Evolutionary conservation across 2,329 filamentous ascomycete genomes (phyloP).

Genomic region (Stachybotrys elegans): DNA sequence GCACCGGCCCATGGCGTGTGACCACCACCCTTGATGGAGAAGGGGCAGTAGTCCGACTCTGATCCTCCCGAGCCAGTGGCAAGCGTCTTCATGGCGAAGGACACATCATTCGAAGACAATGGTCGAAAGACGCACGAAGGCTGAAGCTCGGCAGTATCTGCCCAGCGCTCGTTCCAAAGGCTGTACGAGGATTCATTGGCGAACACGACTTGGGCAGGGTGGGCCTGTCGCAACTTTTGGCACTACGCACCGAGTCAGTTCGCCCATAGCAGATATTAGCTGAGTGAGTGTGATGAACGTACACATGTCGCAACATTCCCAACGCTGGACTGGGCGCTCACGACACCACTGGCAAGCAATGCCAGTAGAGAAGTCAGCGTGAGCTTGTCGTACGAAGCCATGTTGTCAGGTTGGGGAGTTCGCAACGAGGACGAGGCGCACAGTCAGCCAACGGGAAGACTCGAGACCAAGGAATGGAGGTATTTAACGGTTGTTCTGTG

Average conservation of each 20-base stretch:
- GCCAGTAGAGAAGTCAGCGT: not conserved
- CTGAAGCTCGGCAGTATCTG: not conserved
- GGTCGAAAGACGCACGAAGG: not conserved
- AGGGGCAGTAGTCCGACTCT: constrained; percentile 17
- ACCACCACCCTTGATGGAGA: constrained; percentile 48
- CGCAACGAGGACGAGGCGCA: too few relatives aligned
- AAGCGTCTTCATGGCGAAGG: not conserved
- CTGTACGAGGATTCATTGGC: not conserved
- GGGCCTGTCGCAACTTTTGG: not conserved
- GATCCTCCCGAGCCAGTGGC: not conserved
- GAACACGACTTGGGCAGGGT: not conserved
- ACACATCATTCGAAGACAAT: not conserved
- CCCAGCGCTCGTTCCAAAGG: not conserved
- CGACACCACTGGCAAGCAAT: not conserved
- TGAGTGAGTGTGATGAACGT: not conserved
- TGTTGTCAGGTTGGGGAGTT: too few relatives aligned
- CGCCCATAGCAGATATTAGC: not conserved
- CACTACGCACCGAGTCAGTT: not conserved
- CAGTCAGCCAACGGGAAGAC: too few relatives aligned
- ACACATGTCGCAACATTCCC: constrained; percentile 1
- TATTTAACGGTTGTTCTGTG: too few relatives aligned
- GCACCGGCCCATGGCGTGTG: constrained; percentile 40
- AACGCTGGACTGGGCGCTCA: not conserved
- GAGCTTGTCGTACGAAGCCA: not conserved
- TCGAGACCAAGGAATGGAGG: too few relatives aligned